phyloP scores from a whole-genome alignment of 345 rosid species.

The Eucalyptus tenuipes region DNA sequence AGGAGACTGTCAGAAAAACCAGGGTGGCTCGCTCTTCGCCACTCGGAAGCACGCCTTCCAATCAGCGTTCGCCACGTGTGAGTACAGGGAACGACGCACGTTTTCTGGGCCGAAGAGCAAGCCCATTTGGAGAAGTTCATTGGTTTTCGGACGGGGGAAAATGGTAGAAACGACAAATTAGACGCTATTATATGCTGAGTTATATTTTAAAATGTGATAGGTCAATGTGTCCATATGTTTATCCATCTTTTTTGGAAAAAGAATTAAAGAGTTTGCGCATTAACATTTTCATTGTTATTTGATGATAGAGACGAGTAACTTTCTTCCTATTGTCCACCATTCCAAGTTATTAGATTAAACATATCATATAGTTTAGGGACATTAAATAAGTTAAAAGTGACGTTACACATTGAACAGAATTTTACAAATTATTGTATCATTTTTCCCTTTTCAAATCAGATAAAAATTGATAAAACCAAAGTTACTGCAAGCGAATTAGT shows the following conservation, averaged over 20 bases:
- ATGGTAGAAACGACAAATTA: background rate
- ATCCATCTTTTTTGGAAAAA: rapidly evolving
- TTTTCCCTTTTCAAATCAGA: background rate
- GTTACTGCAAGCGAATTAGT: background rate
- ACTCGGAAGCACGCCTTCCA: background rate
- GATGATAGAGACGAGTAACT: rapidly evolving
- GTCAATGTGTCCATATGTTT: background rate
- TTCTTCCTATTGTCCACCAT: rapidly evolving
- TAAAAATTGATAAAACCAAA: background rate
- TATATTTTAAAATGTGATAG: background rate
- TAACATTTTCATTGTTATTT: background rate
- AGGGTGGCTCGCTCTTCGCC: background rate
- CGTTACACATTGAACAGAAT: rapidly evolving
- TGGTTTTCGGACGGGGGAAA: background rate
- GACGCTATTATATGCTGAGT: no score
- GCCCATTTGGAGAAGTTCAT: background rate
- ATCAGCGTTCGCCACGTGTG: background rate
- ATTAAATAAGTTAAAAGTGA: background rate
- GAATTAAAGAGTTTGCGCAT: rapidly evolving
- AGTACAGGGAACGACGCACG: background rate
- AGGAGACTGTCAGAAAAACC: background rate
- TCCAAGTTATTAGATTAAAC: background rate
- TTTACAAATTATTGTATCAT: rapidly evolving
- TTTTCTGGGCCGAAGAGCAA: background rate
- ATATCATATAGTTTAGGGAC: background rate